These are phyloP conservation scores for Gymnopilus dilepis DNA, from an alignment of 768 basidiomycete species.

Conservation along the genomic window DNA sequence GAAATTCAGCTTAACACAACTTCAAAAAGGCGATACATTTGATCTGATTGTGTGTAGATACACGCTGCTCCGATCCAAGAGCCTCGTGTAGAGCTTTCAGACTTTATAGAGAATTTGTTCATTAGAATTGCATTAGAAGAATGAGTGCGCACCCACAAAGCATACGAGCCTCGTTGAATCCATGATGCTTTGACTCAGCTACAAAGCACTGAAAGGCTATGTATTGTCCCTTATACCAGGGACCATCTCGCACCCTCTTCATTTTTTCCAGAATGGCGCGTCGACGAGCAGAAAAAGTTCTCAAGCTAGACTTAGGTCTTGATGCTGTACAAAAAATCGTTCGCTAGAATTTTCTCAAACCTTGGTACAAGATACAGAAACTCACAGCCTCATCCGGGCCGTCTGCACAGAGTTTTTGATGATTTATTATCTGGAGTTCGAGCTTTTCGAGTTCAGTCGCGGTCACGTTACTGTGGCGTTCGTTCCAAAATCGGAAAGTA, in stretches of 20 bases:
- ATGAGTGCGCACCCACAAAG: neutral
- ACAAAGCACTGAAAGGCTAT: neutral
- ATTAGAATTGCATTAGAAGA: neutral
- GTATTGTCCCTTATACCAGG: neutral
- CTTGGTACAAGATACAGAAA: neutral
- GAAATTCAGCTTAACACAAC: no score
- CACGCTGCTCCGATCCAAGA: no score
- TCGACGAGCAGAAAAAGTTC: neutral
- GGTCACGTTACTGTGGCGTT: slow-evolving; percentile 10
- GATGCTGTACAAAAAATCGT: neutral
- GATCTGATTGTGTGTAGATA: no score
- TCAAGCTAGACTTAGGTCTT: neutral
- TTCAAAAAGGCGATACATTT: no score
- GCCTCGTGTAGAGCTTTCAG: no score
- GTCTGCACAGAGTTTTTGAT: neutral
- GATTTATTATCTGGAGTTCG: no score
- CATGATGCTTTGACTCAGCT: neutral
- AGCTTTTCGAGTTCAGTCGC: neutral
- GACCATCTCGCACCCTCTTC: no score
- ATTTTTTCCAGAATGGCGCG: no score
- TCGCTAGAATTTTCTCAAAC: neutral
- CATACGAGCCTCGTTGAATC: neutral
- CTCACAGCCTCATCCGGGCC: slow-evolving; percentile 1
- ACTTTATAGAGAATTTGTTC: no score
- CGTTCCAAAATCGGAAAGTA: neutral